Conservation (phyloP, 805 yeast species). For the Lachancea waltii region DNA sequence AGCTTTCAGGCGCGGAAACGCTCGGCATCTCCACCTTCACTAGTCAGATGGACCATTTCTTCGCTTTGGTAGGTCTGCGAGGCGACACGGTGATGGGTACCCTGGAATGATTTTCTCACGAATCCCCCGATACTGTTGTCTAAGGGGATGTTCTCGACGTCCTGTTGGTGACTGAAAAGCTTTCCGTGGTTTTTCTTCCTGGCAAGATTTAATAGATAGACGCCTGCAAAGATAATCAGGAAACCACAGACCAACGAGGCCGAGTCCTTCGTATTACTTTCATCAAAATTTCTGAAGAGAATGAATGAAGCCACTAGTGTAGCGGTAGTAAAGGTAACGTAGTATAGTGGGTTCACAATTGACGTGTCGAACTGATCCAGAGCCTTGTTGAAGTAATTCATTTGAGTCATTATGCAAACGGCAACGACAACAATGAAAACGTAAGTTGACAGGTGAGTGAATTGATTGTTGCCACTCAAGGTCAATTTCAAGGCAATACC, state of each 20-base stretch:
- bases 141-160: slow-evolving; percentile 65
- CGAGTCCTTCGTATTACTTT: slow-evolving; percentile 70
- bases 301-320: slow-evolving; percentile 83
- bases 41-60: slow-evolving; percentile 13
- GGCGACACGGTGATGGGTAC: slow-evolving; percentile 11
- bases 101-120: slow-evolving; percentile 69
- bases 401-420: slow-evolving; percentile 79
- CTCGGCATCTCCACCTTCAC: slow-evolving; percentile 10
- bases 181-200: slow-evolving; percentile 51
- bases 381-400: slow-evolving; percentile 92
- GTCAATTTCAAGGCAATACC: slow-evolving; percentile 88
- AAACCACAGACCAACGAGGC: slow-evolving; percentile 81
- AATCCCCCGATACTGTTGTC: slow-evolving; percentile 78
- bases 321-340: slow-evolving; percentile 85
- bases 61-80: slow-evolving; percentile 11
- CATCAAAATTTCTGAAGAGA: slow-evolving; percentile 79
- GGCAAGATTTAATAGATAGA: slow-evolving; percentile 71
- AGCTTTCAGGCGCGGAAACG: slow-evolving; percentile 7
- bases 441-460: slow-evolving; percentile 77
- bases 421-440: slow-evolving; percentile 71
- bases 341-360: slow-evolving; percentile 83
- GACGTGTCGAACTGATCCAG: slow-evolving; percentile 90
- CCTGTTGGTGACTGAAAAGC: slow-evolving; percentile 43
- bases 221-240: slow-evolving; percentile 81
- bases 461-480: slow-evolving; percentile 78